These are phyloP conservation scores for Arabidopsis hybrid DNA, from an alignment of 441 rosid species.

Conservation along the genomic window DNA sequence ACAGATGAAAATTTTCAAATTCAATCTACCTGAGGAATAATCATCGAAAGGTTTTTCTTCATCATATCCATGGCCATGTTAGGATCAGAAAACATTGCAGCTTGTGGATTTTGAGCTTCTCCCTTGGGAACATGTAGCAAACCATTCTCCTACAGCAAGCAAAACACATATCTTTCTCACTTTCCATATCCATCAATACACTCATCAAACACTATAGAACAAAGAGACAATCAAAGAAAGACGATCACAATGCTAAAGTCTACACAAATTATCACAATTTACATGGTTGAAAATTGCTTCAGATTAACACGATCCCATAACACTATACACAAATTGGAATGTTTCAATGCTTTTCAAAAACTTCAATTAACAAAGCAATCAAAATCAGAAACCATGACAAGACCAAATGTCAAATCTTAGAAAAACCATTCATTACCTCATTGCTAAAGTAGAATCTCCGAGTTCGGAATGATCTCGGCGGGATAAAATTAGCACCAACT, in stretches of 20 bases:
- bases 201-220: background rate
- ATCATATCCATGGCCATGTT: constrained; percentile 99
- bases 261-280: too few species aligned
- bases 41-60: constrained; percentile 99
- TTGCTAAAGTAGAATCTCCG: constrained; percentile 82
- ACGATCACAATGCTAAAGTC: background rate
- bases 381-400: background rate
- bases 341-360: background rate
- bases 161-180: constrained; percentile 20
- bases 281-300: too few species aligned
- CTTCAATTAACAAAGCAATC: background rate
- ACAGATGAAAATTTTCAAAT: background rate
- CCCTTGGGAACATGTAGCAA: constrained; percentile 87
- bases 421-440: constrained; percentile 60
- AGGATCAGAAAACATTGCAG: constrained; percentile 99
- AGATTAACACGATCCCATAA: too few species aligned
- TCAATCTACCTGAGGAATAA: constrained; percentile 84
- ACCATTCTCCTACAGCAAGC: constrained; percentile 78
- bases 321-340: too few species aligned
- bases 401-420: background rate
- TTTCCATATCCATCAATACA: background rate
- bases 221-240: background rate
- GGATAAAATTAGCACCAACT: constrained; percentile 85
- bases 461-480: constrained; percentile 84
- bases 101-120: constrained; percentile 84